Evolutionary conservation across 208 protist species (phyloP).

Genomic region (Phytomonas francai): DNA sequence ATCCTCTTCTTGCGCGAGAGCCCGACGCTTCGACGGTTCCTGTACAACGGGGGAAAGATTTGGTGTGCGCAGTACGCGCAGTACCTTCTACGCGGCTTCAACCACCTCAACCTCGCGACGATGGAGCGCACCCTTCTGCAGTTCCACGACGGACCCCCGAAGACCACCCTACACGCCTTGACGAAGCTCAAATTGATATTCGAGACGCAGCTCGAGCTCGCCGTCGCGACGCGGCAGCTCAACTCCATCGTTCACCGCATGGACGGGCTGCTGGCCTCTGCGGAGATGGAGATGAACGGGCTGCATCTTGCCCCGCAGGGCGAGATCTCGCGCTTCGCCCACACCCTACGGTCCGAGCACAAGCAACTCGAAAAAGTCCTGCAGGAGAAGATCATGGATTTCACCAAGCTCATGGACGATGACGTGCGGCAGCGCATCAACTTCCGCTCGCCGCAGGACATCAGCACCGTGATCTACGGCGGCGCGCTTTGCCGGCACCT

Average conservation of each 20-base stretch:
- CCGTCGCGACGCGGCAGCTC: slow-evolving; percentile 71
- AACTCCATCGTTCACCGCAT: slow-evolving; percentile 79
- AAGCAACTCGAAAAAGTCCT: slow-evolving; percentile 75
- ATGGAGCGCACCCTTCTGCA: slow-evolving; percentile 84
- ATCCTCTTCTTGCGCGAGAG: slow-evolving; percentile 75
- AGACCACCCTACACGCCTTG: slow-evolving; percentile 51
- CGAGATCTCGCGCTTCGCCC: slow-evolving; percentile 56
- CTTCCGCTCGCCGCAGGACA: slow-evolving; percentile 82
- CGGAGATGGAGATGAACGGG: slow-evolving; percentile 87
- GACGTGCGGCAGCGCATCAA: slow-evolving; percentile 82
- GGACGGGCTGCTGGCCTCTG: slow-evolving; percentile 85
- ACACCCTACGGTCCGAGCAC: slow-evolving; percentile 54
- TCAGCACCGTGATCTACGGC: slow-evolving; percentile 88
- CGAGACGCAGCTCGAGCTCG: slow-evolving; percentile 82
- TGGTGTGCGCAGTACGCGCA: slow-evolving; percentile 91
- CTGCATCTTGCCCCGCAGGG: slow-evolving; percentile 68
- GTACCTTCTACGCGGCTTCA: slow-evolving; percentile 87
- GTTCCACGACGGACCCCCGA: slow-evolving; percentile 69
- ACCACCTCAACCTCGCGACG: slow-evolving; percentile 64
- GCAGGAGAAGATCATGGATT: slow-evolving; percentile 81
- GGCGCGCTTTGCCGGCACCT: slow-evolving; percentile 78
- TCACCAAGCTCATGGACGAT: slow-evolving; percentile 76
- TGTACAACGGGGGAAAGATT: slow-evolving; percentile 70
- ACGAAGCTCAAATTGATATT: slow-evolving; percentile 85
- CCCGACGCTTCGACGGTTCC: slow-evolving; percentile 44